Conservation (phyloP, 129 eudicot genomes). For the Saussurea involucrata region DNA sequence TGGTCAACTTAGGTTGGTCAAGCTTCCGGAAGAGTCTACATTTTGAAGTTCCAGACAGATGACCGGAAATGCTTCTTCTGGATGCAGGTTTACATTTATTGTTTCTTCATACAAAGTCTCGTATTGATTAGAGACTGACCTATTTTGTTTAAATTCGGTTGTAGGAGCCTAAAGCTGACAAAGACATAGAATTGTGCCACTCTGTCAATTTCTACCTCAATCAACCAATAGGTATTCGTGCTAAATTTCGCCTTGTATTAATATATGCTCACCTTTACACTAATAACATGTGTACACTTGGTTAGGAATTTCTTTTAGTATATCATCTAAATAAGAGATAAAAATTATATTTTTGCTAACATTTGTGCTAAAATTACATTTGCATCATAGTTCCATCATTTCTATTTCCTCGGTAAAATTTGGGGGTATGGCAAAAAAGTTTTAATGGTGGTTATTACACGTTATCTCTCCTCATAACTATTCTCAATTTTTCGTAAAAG, state of each 20-base stretch:
- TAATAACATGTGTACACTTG: neutral
- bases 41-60: slow-evolving; percentile 82
- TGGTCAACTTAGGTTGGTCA: slow-evolving; percentile 58
- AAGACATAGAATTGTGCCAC: slow-evolving; percentile 61
- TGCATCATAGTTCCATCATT: neutral
- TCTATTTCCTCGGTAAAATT: neutral
- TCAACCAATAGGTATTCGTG: slow-evolving; percentile 51
- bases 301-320: neutral
- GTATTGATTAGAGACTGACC: neutral
- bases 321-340: neutral
- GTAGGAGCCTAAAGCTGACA: slow-evolving; percentile 79
- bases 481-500: neutral
- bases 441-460: neutral
- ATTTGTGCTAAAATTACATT: neutral
- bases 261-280: neutral
- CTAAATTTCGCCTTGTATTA: no score
- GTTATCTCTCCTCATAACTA: neutral
- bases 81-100: slow-evolving; percentile 70
- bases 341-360: neutral
- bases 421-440: no score
- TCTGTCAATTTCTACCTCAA: slow-evolving; percentile 75
- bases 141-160: slow-evolving; percentile 16
- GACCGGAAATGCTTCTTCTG: slow-evolving; percentile 89
- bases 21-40: slow-evolving; percentile 88
- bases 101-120: neutral